Conservation (phyloP, 2,329 filamentous ascomycete species). For the Sarocladium oryzae region DNA sequence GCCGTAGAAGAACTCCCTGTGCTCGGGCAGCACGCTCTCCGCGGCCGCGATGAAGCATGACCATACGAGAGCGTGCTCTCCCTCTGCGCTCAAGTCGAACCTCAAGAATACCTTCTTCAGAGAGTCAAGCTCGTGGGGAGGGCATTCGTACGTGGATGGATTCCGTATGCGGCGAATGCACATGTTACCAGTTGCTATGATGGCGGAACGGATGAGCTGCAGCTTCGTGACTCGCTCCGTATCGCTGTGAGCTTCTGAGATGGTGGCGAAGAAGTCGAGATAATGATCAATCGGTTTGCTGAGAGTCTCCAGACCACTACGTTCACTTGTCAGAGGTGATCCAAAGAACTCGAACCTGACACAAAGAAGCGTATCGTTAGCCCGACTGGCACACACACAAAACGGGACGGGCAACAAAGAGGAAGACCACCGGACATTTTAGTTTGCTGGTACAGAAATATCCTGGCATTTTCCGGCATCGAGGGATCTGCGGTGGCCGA, state of each 20-base stretch:
- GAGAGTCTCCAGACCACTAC: not conserved
- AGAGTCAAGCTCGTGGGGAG: not conserved
- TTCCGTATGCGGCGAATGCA: not conserved
- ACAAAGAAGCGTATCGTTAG: not conserved
- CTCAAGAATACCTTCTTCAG: slow-evolving; percentile 2
- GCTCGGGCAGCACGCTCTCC: not conserved
- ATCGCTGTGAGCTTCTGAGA: not conserved
- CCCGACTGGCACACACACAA: no score
- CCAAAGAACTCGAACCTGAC: slow-evolving; percentile 3
- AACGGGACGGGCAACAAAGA: no score
- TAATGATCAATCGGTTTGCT: not conserved
- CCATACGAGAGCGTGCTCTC: slow-evolving; percentile 10
- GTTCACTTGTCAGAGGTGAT: not conserved
- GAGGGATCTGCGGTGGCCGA: not conserved
- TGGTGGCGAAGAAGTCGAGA: not conserved
- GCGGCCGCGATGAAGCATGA: slow-evolving; percentile 11
- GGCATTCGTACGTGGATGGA: not conserved
- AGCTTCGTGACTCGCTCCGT: not conserved
- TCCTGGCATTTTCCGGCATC: not conserved
- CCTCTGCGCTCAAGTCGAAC: not conserved
- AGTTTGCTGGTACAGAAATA: not conserved
- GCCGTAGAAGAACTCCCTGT: slow-evolving; percentile 2
- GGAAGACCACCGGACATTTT: not conserved
- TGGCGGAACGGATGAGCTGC: slow-evolving; percentile 1
- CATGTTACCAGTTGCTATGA: not conserved